Conservation (phyloP, 2,329 filamentous ascomycete species). For the Graphium sp. region DNA sequence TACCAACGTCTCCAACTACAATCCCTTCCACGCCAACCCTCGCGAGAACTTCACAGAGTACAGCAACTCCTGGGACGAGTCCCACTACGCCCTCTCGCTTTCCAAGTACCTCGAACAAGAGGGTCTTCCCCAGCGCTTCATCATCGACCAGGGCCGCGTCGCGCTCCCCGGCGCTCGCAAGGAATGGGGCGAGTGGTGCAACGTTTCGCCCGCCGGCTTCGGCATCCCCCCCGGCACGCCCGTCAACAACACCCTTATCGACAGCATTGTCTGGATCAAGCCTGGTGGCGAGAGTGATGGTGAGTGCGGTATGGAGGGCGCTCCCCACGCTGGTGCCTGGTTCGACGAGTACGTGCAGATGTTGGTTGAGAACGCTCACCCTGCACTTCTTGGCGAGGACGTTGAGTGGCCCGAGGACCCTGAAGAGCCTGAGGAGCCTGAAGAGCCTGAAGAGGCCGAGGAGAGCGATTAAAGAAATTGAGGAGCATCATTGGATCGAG, state of each 20-base stretch:
- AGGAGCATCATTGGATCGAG: too few species aligned
- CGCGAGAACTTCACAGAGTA: slow-evolving; percentile 22
- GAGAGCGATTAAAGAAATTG: too few species aligned
- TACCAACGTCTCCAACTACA: slow-evolving; percentile 27
- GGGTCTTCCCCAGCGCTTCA: slow-evolving; percentile 23
- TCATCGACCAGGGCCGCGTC: slow-evolving; percentile 25
- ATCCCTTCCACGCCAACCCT: slow-evolving; percentile 16
- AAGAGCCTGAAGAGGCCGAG: neutral
- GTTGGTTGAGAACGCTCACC: slow-evolving; percentile 20
- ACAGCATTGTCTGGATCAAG: slow-evolving; percentile 27
- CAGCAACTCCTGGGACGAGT: slow-evolving; percentile 21
- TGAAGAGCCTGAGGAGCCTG: neutral
- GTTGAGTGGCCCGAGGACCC: neutral
- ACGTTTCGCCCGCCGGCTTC: slow-evolving; percentile 20
- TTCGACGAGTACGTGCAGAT: slow-evolving; percentile 22
- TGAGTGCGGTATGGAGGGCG: slow-evolving; percentile 17
- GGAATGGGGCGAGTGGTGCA: slow-evolving; percentile 26
- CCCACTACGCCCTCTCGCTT: slow-evolving; percentile 19
- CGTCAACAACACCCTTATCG: slow-evolving; percentile 17
- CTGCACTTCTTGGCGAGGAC: slow-evolving; percentile 1
- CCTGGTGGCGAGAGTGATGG: slow-evolving; percentile 26
- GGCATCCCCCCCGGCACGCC: slow-evolving; percentile 17
- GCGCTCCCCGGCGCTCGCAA: slow-evolving; percentile 16
- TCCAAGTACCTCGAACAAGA: slow-evolving; percentile 17
- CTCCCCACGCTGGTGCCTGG: slow-evolving; percentile 21